phyloP scores from a whole-genome alignment of 2,329 filamentous ascomycete species.

The Beauveria asiatica region DNA sequence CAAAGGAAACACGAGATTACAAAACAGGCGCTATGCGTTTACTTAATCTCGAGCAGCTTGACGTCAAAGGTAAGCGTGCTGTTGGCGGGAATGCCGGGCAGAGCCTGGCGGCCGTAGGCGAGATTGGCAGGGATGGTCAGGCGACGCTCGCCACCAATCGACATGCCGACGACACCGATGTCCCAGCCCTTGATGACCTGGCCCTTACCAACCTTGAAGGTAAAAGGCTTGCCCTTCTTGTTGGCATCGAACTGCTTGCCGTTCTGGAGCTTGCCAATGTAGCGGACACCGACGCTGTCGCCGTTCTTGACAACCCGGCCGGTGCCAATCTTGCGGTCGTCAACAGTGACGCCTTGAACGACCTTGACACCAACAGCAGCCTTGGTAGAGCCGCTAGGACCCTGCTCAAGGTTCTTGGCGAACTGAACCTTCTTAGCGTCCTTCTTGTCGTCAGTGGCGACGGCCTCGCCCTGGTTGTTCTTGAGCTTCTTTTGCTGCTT shows the following conservation, averaged over 20 bases:
- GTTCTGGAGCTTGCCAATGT: slow-evolving; percentile 93
- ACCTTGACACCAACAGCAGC: slow-evolving; percentile 62
- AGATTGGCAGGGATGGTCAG: slow-evolving; percentile 80
- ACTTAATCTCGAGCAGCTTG: slow-evolving; percentile 78
- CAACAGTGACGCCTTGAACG: slow-evolving; percentile 82
- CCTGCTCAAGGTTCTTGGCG: slow-evolving; percentile 97
- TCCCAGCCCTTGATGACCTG: slow-evolving; percentile 99
- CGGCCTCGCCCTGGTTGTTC: slow-evolving; percentile 93
- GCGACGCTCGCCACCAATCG: slow-evolving; percentile 85
- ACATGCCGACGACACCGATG: slow-evolving; percentile 86
- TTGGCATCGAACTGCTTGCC: slow-evolving; percentile 97
- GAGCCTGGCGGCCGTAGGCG: slow-evolving; percentile 78
- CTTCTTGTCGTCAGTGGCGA: slow-evolving; percentile 51
- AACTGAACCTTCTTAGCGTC: slow-evolving; percentile 95
- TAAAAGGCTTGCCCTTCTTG: slow-evolving; percentile 97
- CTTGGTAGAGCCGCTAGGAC: slow-evolving; percentile 66
- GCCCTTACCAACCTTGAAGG: slow-evolving; percentile 86
- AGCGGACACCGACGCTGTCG: slow-evolving; percentile 85
- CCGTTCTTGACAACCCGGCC: slow-evolving; percentile 84
- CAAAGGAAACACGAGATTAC: slow-evolving; percentile 11
- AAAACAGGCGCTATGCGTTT: slow-evolving; percentile 26
- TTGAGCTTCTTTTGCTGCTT: slow-evolving; percentile 97
- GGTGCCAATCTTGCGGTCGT: slow-evolving; percentile 87
- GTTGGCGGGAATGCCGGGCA: slow-evolving; percentile 84
- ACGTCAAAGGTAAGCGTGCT: slow-evolving; percentile 88